Evolutionary conservation across 441 rosid species (phyloP).

Genomic region (Populus hybrid): DNA sequence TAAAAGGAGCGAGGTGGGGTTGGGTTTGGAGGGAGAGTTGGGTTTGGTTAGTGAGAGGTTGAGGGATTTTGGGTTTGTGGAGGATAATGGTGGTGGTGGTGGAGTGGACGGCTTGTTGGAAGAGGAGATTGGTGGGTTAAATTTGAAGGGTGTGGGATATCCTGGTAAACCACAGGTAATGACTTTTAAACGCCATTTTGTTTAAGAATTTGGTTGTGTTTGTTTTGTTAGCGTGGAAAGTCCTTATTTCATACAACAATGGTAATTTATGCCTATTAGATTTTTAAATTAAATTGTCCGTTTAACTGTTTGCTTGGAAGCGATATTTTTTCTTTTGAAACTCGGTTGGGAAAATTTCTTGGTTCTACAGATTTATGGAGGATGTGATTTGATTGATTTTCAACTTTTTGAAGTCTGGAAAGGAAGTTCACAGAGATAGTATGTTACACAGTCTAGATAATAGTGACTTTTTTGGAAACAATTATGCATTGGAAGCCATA

Average conservation of each 20-base stretch:
- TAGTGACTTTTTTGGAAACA: no score
- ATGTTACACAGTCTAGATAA: no score
- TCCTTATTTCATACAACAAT: neutral
- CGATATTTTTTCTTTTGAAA: no score
- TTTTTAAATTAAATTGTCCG: neutral
- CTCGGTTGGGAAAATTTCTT: no score
- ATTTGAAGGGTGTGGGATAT: slow-evolving; percentile 49
- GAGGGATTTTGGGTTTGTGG: slow-evolving; percentile 40
- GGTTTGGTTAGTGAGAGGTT: slow-evolving; percentile 46
- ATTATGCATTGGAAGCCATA: no score
- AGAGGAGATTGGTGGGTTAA: slow-evolving; percentile 49
- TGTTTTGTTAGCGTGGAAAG: neutral
- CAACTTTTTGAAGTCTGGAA: no score
- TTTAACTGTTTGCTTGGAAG: no score
- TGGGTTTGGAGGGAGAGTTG: slow-evolving; percentile 35
- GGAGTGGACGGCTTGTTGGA: slow-evolving; percentile 25
- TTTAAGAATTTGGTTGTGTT: neutral
- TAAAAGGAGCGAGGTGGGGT: slow-evolving; percentile 15
- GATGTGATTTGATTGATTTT: no score
- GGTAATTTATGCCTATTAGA: neutral
- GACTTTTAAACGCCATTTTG: neutral
- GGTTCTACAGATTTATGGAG: no score
- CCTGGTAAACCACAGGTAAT: slow-evolving; percentile 70
- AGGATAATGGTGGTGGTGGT: slow-evolving; percentile 24
- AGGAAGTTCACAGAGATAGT: no score